phyloP scores from a whole-genome alignment of 2,329 filamentous ascomycete species.

The Tolypocladium inflatum region DNA sequence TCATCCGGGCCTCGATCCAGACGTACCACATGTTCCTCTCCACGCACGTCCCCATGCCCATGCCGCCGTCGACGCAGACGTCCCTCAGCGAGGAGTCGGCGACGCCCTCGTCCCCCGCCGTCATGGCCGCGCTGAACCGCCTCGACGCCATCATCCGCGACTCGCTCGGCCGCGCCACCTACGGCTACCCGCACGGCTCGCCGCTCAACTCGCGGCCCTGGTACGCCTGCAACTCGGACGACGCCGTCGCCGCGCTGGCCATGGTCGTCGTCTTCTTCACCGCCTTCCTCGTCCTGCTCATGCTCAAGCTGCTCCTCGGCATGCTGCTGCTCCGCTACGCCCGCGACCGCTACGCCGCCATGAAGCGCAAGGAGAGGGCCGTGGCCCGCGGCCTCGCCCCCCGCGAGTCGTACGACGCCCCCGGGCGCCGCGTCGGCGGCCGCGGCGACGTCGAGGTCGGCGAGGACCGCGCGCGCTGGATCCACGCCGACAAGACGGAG shows the following conservation, averaged over 20 bases:
- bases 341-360: constrained; percentile 66
- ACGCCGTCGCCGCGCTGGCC: constrained; percentile 66
- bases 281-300: constrained; percentile 73
- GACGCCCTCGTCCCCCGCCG: constrained; percentile 58
- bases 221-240: constrained; percentile 57
- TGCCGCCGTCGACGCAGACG: constrained; percentile 55
- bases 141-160: constrained; percentile 68
- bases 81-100: constrained; percentile 56
- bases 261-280: constrained; percentile 81
- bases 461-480: constrained; percentile 76
- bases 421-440: constrained; percentile 67
- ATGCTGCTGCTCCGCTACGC: constrained; percentile 79
- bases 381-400: constrained; percentile 36
- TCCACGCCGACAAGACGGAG: constrained; percentile 78
- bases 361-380: constrained; percentile 61
- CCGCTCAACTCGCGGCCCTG: constrained; percentile 30
- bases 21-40: constrained; percentile 98
- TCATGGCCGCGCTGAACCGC: constrained; percentile 67
- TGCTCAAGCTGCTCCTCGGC: constrained; percentile 76
- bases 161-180: constrained; percentile 65
- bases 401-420: constrained; percentile 51
- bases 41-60: constrained; percentile 69
- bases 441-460: constrained; percentile 82
- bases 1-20: constrained; percentile 88
- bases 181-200: constrained; percentile 43